Percentiles rank a stretch among this genome's conserved stretches.
Conservation (phyloP, 2,329 filamentous ascomycete species). For the Davidsoniella eucalypti region DNA sequence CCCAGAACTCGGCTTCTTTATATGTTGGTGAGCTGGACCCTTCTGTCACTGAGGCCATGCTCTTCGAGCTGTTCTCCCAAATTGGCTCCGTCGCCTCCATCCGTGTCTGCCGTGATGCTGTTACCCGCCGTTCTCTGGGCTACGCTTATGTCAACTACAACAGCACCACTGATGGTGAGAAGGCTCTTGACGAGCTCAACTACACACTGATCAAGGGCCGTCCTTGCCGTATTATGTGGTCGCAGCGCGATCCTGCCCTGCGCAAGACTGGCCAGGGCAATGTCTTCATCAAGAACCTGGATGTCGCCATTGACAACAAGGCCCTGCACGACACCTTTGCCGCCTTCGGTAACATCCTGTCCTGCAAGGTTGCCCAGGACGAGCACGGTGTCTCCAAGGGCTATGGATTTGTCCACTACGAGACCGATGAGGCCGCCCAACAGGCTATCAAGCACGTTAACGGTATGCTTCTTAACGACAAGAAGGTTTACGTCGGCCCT, state of each 20-base stretch:
- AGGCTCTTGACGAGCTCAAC: slow-evolving; percentile 97
- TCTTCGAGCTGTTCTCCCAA: slow-evolving; percentile 99
- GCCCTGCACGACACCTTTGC: slow-evolving; percentile 98
- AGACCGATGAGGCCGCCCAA: slow-evolving; percentile 92
- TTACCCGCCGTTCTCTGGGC: slow-evolving; percentile 93
- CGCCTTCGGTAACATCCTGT: slow-evolving; percentile 96
- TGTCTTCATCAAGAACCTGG: slow-evolving; percentile 99
- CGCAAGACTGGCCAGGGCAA: slow-evolving; percentile 99
- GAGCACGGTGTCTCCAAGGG: slow-evolving; percentile 95
- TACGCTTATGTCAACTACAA: slow-evolving; percentile 99
- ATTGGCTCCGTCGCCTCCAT: slow-evolving; percentile 98
- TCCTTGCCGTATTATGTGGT: slow-evolving; percentile 99
- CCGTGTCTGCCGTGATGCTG: slow-evolving; percentile 97
- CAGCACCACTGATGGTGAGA: slow-evolving; percentile 88
- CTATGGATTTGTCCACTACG: slow-evolving; percentile 98
- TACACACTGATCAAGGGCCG: slow-evolving; percentile 98
- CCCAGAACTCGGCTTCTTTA: slow-evolving; percentile 90
- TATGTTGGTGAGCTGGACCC: slow-evolving; percentile 98
- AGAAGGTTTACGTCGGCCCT: slow-evolving; percentile 98
- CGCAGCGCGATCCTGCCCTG: slow-evolving; percentile 93
- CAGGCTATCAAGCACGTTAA: slow-evolving; percentile 99
- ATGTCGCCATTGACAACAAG: slow-evolving; percentile 99
- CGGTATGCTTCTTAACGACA: slow-evolving; percentile 98
- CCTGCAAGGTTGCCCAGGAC: slow-evolving; percentile 98
- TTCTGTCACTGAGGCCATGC: slow-evolving; percentile 98